Base-by-base conservation (phyloP, 1,284 basidiomycete genomes). In the Ganoderma sinense region DNA sequence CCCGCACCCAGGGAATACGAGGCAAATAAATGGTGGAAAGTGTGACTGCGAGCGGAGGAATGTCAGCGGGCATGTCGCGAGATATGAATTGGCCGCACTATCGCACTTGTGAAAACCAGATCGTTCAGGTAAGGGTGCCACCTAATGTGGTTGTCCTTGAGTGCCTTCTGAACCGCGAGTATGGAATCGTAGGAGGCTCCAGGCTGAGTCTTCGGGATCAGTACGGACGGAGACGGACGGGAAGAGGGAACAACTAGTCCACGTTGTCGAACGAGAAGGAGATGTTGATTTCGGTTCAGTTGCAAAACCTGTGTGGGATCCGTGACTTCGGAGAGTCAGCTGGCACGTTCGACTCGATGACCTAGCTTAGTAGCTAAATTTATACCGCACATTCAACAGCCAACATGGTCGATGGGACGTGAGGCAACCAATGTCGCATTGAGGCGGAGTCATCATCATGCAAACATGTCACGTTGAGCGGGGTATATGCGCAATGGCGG, bases 111-210 rank as follows among this genome's bases (percentile, higher is more conserved):
- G 89, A 74, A 87, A 90, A 84, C 81, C 69, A 78, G 81, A 36
- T 88, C 84, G 69, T 91, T 89, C 79, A 90, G 89, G 76, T 88
- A 91, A 33, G 86, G 83, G 74, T 91, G 89, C 82, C 86, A 85
- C n/a, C 83, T 83, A 58, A 84, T 80, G 69, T 89, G 86, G 72
- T 92, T 90, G 64, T 89, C 85, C 59, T 85, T 85, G 63, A 92
- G 81, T 13, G 40, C 26, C 29, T 65, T 65, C 23, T 39, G 36
- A 14, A 59, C 23, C 8, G 31, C 63, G 18, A 64, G 13, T 8
- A 36, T 29, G n/a, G 48, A 36, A 13, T 55, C 14, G n/a, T 55
- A 31, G 4, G 62, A 23, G 1, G 62, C 13, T 10, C 48, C 62
- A 11, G 36, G n/a, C 14, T 26, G 20, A 6, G 56, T 58, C 29